phyloP scores from a whole-genome alignment of 164 flowering plant genomes.

The grape (Vitis vinifera) region ASM3070453v1 NC_081809.1:6073001-6073500 shows the following conservation, averaged over 20 bases:
- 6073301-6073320: constrained; percentile 50
- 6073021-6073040: constrained; percentile 28
- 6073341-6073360: constrained; percentile 46
- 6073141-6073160: constrained; percentile 46
- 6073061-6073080: constrained; percentile 41
- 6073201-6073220: constrained; percentile 32
- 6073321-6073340: constrained; percentile 35
- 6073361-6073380: constrained; percentile 35
- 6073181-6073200: constrained; percentile 31
- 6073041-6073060: constrained; percentile 45
- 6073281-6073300: constrained; percentile 46
- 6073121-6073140: constrained; percentile 38
- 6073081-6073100: constrained; percentile 39
- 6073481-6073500: constrained; percentile 23
- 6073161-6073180: constrained; percentile 31
- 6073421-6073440: constrained; percentile 32
- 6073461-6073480: constrained; percentile 31
- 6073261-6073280: constrained; percentile 34
- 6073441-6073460: constrained; percentile 29
- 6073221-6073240: constrained; percentile 44
- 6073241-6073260: constrained; percentile 36
- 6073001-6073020: constrained; percentile 20
- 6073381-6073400: constrained; percentile 32
- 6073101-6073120: constrained; percentile 59
- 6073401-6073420: constrained; percentile 44